Base-by-base conservation (phyloP, 2,329 filamentous ascomycete species). In the Tricladium varicosporioides region DNA sequence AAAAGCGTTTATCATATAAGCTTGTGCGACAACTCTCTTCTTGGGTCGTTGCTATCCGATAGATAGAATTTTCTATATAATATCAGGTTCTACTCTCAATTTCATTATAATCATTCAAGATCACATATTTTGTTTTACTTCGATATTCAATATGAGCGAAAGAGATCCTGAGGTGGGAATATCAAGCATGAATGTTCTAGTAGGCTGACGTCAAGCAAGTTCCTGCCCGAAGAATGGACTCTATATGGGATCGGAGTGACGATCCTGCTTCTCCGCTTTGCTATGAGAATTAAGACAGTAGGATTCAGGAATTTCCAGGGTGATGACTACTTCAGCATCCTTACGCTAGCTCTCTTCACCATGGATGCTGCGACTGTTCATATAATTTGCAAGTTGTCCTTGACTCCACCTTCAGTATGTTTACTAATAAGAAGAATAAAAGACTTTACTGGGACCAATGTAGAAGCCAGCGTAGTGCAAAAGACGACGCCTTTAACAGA, bases 221-320 rank as follows among this genome's bases (percentile, higher is more conserved):
- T 73, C 31, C 60, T 73, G 8, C 19, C 54, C 1, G 70, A 73
- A 45, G 63, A 63, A 9, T 73, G 70, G 70, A 27, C 60, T 1
- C 42, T 61, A 9, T 62, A 65, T 16, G 68, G 61, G 1, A 53
- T 72, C 11, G 51, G 71, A 13, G 65, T 65, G 5, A 48, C 67
- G 14, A 50, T 75, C 13, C 52, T 71, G 13, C 61, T 69, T 14
- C 58, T 68, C 44, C 74, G 72, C 53, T 66, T 75, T 53, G 60
- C 66, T 15, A 76, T 73, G 9, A 73, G 76, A 46, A 62, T 74
- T 44, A 62, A 71, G 49, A 73, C 70, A 5, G 74, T 61, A 16
- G 56, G 56, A 15, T 49, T 56, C 13, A 53, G 44, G 36, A 53
- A 51, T 2, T 61, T 59, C 18, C 56, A 61, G 51, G 59, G 59